Percentiles rank a stretch among this genome's conserved stretches.
These are phyloP conservation scores for Kuraishia cidri DNA, from an alignment of 805 yeast genomes.

Conservation along the genomic window DNA sequence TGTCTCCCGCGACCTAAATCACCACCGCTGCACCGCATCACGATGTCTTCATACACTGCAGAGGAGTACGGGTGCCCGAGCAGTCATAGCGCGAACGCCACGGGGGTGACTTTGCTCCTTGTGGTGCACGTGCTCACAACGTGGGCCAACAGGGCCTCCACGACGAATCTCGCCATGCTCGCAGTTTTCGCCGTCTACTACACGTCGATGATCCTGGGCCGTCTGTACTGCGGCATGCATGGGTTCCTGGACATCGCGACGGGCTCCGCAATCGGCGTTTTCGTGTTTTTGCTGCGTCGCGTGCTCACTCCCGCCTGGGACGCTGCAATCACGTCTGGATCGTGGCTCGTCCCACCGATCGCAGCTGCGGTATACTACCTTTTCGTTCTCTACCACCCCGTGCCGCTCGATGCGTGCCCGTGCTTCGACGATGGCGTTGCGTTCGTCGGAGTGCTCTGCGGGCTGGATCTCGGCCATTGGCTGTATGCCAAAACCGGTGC, in stretches of 20 bases:
- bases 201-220: conserved; percentile 61
- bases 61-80: conserved; percentile 94
- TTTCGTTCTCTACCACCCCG: conserved; percentile 62
- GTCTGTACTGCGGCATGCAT: conserved; percentile 97
- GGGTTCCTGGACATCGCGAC: conserved; percentile 69
- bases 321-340: conserved; percentile 21
- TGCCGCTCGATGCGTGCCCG: conserved; percentile 90
- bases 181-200: conserved; percentile 36
- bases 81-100: conserved; percentile 91
- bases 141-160: conserved; percentile 7
- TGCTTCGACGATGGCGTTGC: conserved; percentile 95
- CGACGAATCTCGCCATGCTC: conserved; percentile 5
- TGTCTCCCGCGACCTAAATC: conserved; percentile 90
- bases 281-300: conserved; percentile 39
- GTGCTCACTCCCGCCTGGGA: conserved; percentile 36
- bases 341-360: conserved; percentile 22
- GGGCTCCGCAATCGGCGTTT: conserved; percentile 59
- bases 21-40: conserved; percentile 86
- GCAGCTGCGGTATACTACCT: conserved; percentile 29
- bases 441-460: conserved; percentile 79
- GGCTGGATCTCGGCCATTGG: conserved; percentile 62
- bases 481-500: conserved; percentile 5
- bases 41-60: conserved; percentile 85
- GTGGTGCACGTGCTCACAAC: conserved; percentile 8
- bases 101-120: conserved; percentile 60